Evolutionary conservation across 352 stramenopile species (phyloP), one percentile per base, ranked within the genome.

Genomic region (Phytophthora megakarya): DNA sequence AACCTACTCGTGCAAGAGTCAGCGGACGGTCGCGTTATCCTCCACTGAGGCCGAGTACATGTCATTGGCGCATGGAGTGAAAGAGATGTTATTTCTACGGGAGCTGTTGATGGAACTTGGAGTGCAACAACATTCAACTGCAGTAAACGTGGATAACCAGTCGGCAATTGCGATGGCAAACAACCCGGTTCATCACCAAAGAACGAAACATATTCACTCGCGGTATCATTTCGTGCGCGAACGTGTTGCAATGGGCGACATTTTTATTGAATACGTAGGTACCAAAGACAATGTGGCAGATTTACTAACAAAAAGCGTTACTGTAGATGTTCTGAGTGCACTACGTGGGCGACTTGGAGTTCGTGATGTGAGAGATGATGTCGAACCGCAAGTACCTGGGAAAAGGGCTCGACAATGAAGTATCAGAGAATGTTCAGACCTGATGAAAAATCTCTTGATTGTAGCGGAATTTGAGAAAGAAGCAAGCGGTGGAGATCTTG

Each of bases 191-290:
- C 61, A 64, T 33, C 52, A 64, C 21, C 42, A 45, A 8, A 43
- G 50, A 10, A 67, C 43, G 1, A 61, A 67, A 18, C 60, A 67
- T 26, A 67, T 67, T 26, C 39, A 67, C 25, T 48, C 43, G 5
- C 13, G 47, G 42, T 67, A 67, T 39, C 59, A 61, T 21, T 67
- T 67, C 15, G 49, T 67, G 13, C 59, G 49, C 30, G 49, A 67
- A 25, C 32, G 42, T 6, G 16, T n/a, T 43, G 37, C 13, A 4
- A n/a, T n/a, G n/a, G 9, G 37, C 37, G n/a, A 21, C 4, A 43
- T 22, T 22, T 1, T 26, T 1, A 26, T 52, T 40, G 49, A 67
- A 57, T 67, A 67, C 23, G 50, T 61, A 8, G 45, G n/a, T 33
- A 61, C 60, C 1, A 57, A 68, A 5, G 44, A 61, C 5, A 63